phyloP scores from a whole-genome alignment of 1,284 basidiomycete genomes.

The Microbotryum saponariae region DNA sequence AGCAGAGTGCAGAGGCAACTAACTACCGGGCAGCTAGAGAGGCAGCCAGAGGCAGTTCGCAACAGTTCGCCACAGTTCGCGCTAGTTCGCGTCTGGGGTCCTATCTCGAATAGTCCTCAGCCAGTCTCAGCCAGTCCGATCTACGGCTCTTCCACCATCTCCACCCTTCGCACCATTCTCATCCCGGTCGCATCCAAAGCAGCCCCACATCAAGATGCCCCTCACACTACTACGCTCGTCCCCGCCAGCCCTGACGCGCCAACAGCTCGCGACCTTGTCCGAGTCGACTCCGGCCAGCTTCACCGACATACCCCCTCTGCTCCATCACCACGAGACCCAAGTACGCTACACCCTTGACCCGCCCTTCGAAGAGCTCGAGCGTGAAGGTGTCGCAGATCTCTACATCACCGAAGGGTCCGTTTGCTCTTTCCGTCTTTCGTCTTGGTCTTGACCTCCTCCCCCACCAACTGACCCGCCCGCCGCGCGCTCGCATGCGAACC shows the following conservation, averaged over 20 bases:
- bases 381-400: slow-evolving; percentile 53
- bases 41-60: no score
- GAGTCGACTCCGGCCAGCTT: slow-evolving; percentile 73
- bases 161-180: no score
- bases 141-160: no score
- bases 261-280: slow-evolving; percentile 71
- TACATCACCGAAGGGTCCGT: slow-evolving; percentile 73
- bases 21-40: no score
- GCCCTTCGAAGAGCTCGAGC: slow-evolving; percentile 52
- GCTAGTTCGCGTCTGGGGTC: no score
- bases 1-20: no score
- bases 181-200: no score
- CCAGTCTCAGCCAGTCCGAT: no score
- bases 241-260: slow-evolving; percentile 56
- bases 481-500: not conserved
- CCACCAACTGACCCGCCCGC: no score
- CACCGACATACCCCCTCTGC: slow-evolving; percentile 66
- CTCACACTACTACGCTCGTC: slow-evolving; percentile 47
- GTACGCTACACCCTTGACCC: slow-evolving; percentile 63
- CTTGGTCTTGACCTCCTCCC: no score
- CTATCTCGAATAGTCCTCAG: no score
- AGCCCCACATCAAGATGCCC: slow-evolving; percentile 5
- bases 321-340: slow-evolving; percentile 61
- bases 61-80: no score
- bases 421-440: not conserved